Percentiles rank a stretch among this genome's conserved stretches.
Conservation (phyloP, 352 stramenopile genomes). For the Pythium scleroteichum region DNA sequence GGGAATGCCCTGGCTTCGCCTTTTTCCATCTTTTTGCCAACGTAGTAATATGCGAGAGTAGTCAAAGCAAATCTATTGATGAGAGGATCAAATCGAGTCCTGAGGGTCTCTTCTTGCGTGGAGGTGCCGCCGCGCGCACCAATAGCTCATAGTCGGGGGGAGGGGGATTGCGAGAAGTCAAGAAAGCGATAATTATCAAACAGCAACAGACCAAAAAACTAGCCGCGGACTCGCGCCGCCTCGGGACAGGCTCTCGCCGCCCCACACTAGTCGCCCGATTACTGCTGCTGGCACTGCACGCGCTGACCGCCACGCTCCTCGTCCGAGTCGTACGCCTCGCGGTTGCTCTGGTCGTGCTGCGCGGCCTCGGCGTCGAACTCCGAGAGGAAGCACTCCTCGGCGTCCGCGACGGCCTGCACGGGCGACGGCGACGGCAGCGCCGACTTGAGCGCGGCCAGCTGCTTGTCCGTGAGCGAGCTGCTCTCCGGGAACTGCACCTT, state of each 20-base stretch:
- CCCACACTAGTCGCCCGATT: slow-evolving; percentile 34
- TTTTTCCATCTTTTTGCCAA: slow-evolving; percentile 16
- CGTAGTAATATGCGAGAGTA: no score
- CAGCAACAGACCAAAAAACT: slow-evolving; percentile 32
- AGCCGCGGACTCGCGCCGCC: slow-evolving; percentile 16
- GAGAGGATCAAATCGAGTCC: no score
- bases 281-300: slow-evolving; percentile 90
- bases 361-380: slow-evolving; percentile 92
- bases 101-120: no score
- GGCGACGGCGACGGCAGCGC: slow-evolving; percentile 56
- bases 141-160: no score
- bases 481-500: slow-evolving; percentile 96
- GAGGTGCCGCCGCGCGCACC: not conserved
- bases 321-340: slow-evolving; percentile 91
- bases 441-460: slow-evolving; percentile 72
- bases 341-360: slow-evolving; percentile 74
- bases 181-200: slow-evolving; percentile 37
- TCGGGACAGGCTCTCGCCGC: not conserved
- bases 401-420: slow-evolving; percentile 46
- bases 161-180: slow-evolving; percentile 9
- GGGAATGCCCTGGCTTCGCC: slow-evolving; percentile 24
- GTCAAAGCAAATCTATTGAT: slow-evolving; percentile 27
- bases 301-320: slow-evolving; percentile 90
- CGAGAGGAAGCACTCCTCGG: slow-evolving; percentile 86
- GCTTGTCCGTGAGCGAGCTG: slow-evolving; percentile 81